These are phyloP conservation scores for Kwoniella shandongensis DNA, from an alignment of 768 basidiomycete genomes.

Conservation along the genomic window DNA sequence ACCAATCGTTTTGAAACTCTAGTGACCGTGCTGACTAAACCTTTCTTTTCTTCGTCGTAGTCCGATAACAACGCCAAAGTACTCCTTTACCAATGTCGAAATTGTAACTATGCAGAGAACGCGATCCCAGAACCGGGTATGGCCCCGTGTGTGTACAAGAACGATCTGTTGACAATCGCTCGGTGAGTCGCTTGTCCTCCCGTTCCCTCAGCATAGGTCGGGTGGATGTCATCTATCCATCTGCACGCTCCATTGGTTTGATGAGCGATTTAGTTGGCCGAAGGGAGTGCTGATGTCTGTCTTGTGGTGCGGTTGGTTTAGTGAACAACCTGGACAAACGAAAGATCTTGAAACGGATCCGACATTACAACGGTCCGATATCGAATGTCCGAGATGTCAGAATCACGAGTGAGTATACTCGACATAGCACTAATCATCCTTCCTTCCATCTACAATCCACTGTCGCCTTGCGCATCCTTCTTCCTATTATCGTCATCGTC, in stretches of 20 bases:
- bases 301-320: conserved; percentile 50
- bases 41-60: conserved; percentile 54
- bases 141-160: conserved; percentile 79
- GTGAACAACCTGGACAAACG: conserved; percentile 91
- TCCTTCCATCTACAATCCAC: too few relatives aligned
- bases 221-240: too few relatives aligned
- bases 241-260: too few relatives aligned
- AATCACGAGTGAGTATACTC: conserved; percentile 55
- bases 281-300: not conserved
- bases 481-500: too few relatives aligned
- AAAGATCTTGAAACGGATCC: conserved; percentile 84
- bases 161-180: conserved; percentile 88
- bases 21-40: conserved; percentile 5
- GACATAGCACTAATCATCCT: too few relatives aligned
- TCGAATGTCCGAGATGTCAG: conserved; percentile 77
- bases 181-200: conserved; percentile 60
- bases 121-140: conserved; percentile 61
- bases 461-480: too few relatives aligned
- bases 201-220: too few relatives aligned
- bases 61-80: conserved; percentile 80
- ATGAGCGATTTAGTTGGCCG: too few relatives aligned
- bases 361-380: conserved; percentile 85
- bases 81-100: conserved; percentile 88
- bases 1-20: too few relatives aligned
- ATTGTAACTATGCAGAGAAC: conserved; percentile 81